phyloP scores from a whole-genome alignment of 176 grass and related monocot genomes.

The Carex kokanica region DNA sequence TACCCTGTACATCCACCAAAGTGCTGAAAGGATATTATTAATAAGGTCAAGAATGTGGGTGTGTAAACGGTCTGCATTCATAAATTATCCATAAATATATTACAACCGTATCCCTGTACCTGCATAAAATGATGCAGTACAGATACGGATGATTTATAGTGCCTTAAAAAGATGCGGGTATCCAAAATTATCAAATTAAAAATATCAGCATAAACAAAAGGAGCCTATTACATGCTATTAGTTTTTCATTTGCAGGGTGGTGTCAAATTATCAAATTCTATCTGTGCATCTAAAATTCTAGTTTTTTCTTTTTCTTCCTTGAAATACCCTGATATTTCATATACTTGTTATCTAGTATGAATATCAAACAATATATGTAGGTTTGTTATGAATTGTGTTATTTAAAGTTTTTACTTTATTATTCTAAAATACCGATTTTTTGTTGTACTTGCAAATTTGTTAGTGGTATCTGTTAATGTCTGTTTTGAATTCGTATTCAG shows the following conservation, averaged over 20 bases:
- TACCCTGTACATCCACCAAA: constrained; percentile 88
- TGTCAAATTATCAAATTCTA: neutral
- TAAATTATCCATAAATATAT: neutral
- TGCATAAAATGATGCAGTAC: neutral
- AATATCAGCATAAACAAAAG: neutral
- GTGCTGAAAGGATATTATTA: constrained; percentile 49
- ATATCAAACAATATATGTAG: neutral
- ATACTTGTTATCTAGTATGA: neutral
- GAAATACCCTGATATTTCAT: neutral
- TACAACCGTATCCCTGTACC: neutral
- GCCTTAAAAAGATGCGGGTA: neutral
- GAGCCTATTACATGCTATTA: neutral
- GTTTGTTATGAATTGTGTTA: neutral
- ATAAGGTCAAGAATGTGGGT: neutral
- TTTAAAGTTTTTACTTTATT: neutral
- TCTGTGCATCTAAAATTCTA: neutral
- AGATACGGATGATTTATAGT: neutral
- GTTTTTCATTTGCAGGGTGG: neutral
- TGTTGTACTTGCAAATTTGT: neutral
- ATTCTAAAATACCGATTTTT: neutral
- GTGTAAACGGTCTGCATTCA: neutral
- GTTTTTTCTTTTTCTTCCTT: neutral
- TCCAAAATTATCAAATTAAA: neutral
- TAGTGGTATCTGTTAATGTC: neutral
- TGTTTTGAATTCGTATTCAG: neutral